Evolutionary conservation across 805 yeast genomes (phyloP), one percentile per base, ranked within the genome.

Genomic region (Candida krabiensis): DNA sequence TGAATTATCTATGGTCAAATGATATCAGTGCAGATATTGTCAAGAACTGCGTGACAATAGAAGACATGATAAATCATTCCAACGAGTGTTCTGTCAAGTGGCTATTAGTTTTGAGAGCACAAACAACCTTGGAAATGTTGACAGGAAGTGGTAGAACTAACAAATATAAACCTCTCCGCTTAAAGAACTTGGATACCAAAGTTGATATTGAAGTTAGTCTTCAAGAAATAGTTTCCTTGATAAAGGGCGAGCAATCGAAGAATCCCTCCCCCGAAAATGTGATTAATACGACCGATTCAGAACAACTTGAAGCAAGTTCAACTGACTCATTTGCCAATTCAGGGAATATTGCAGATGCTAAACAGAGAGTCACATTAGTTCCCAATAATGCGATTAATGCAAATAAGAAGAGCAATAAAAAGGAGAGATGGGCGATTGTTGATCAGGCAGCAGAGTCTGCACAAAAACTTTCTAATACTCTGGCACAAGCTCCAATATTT

Each of bases 371-470:
- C 8, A 64, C 74, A 0, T 75, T 81, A 35, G 83, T 91, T 2
- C 77, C 87, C 2, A 87, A 87, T 52, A 87, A 86, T 50, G 90
- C 93, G 2, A 86, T 87, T 4, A 76, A 84, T 58, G 84, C 93
- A 15, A 79, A 79, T 34, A 78, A 84, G 35, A 86, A 84, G 57
- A 77, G 79, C 43, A 86, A 82, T 55, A 83, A 82, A 54, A 79
- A 77, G 55, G 95, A 86, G 44, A 80, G 75, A 50, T 86, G 84
- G 87, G 79, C 79, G 13, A 60, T 79, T 28, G 96, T 87, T 43
- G 88, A 86, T 44, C 80, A 77, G 38, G 77, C 95, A 0, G 76
- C 75, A 44, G 71, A 74, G 38, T 84, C 85, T 0, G 71, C 86
- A 0, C 71, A 73, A 1, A 56, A 64, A 3, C 66, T 83, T 32